Conservation (phyloP, 2,329 filamentous ascomycete genomes). For the Sarocladium kiliense region DNA sequence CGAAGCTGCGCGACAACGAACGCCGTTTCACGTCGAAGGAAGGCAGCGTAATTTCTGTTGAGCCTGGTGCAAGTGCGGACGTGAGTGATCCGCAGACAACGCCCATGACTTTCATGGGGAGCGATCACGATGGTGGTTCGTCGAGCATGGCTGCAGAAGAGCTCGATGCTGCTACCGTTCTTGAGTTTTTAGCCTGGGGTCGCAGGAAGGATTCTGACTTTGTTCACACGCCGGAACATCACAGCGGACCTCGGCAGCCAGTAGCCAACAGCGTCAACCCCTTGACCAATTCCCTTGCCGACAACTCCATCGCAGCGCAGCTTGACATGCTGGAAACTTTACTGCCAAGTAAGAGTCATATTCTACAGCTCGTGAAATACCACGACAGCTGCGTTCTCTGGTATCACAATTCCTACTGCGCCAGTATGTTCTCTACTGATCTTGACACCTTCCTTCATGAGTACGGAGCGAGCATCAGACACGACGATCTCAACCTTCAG, state of each 20-base stretch:
- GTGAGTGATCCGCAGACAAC: no score
- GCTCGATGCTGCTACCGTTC: slow-evolving; percentile 36
- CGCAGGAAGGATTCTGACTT: slow-evolving; percentile 33
- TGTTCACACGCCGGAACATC: slow-evolving; percentile 17
- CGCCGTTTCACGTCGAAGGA: no score
- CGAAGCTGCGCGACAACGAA: no score
- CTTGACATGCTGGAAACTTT: background rate
- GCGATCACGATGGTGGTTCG: background rate
- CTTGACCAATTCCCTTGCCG: background rate
- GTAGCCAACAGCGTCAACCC: background rate
- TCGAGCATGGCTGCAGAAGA: background rate
- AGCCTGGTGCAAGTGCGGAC: no score
- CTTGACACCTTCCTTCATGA: background rate
- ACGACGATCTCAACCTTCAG: background rate
- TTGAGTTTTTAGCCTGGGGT: slow-evolving; percentile 44
- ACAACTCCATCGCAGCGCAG: background rate
- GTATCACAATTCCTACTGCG: background rate
- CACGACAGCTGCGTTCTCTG: background rate
- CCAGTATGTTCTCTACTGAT: background rate
- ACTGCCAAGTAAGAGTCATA: background rate
- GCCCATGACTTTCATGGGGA: no score
- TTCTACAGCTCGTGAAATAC: background rate
- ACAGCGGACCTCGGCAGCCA: no score
- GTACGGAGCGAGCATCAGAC: background rate
- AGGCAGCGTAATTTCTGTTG: no score